phyloP scores from a whole-genome alignment of 805 yeast genomes.

The Candida broadrunensis region DNA sequence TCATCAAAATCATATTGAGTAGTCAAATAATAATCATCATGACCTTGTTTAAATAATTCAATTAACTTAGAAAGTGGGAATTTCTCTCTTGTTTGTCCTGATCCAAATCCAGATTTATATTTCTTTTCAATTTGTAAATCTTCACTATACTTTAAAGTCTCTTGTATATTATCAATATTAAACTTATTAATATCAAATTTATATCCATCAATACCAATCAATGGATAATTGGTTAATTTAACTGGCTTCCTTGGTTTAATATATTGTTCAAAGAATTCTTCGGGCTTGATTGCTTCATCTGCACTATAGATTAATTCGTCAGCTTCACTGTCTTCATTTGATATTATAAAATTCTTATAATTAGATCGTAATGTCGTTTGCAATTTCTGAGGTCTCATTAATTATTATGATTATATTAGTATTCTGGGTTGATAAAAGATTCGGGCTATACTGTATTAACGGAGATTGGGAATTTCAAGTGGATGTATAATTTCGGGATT shows the following conservation, averaged over 20 bases:
- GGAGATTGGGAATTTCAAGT: too few relatives aligned
- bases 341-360: not conserved
- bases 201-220: not conserved
- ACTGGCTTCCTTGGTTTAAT: slow-evolving; percentile 49
- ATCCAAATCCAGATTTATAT: slow-evolving; percentile 62
- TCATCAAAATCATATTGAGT: slow-evolving; percentile 60
- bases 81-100: slow-evolving; percentile 52
- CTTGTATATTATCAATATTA: slow-evolving; percentile 29
- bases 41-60: slow-evolving; percentile 33
- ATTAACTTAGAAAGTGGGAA: slow-evolving; percentile 52
- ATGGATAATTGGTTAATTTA: slow-evolving; percentile 16
- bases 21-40: slow-evolving; percentile 53
- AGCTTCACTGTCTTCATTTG: slow-evolving; percentile 2
- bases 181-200: slow-evolving; percentile 32
- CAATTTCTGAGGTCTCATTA: not conserved
- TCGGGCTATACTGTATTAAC: too few relatives aligned
- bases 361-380: not conserved
- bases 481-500: too few relatives aligned
- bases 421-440: too few relatives aligned
- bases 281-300: not conserved
- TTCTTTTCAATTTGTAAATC: slow-evolving; percentile 58
- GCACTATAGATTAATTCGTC: slow-evolving; percentile 6
- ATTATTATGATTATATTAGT: too few relatives aligned
- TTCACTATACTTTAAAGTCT: slow-evolving; percentile 32
- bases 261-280: slow-evolving; percentile 35